phyloP scores from a whole-genome alignment of 306 rosid genomes.

The Glycine latifolia region DNA sequence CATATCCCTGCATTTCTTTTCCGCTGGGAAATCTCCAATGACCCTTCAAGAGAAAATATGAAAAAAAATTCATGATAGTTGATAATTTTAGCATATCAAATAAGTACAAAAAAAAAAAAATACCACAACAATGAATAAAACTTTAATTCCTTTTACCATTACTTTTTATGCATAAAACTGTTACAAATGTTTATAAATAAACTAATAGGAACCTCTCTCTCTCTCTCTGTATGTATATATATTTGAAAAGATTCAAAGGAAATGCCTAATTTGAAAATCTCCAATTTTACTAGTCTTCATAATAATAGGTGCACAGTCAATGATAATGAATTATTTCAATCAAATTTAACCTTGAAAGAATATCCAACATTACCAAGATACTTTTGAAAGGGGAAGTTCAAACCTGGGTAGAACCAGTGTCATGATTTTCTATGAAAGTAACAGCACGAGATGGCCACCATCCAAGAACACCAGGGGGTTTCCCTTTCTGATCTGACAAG shows the following conservation, averaged over 20 bases:
- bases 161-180: too few species aligned
- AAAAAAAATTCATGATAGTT: constrained; percentile 14
- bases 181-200: too few species aligned
- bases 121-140: too few species aligned
- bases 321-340: constrained; percentile 28
- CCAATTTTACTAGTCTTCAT: neutral
- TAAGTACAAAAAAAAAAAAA: neutral
- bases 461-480: constrained; percentile 97
- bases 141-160: too few species aligned
- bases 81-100: neutral
- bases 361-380: neutral
- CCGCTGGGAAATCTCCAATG: constrained; percentile 96
- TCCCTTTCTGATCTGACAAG: constrained; percentile 86
- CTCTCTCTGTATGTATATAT: too few species aligned
- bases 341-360: constrained; percentile 7
- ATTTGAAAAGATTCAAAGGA: too few species aligned
- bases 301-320: neutral
- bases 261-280: neutral
- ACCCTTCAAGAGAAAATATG: constrained; percentile 68
- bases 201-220: too few species aligned
- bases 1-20: constrained; percentile 98
- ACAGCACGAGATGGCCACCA: constrained; percentile 99
- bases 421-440: constrained; percentile 97
- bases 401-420: constrained; percentile 99
- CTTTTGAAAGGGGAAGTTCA: constrained; percentile 30